Evolutionary conservation across 1,139 yeast species (phyloP).

Genomic region (Kodamaea derodonti): DNA sequence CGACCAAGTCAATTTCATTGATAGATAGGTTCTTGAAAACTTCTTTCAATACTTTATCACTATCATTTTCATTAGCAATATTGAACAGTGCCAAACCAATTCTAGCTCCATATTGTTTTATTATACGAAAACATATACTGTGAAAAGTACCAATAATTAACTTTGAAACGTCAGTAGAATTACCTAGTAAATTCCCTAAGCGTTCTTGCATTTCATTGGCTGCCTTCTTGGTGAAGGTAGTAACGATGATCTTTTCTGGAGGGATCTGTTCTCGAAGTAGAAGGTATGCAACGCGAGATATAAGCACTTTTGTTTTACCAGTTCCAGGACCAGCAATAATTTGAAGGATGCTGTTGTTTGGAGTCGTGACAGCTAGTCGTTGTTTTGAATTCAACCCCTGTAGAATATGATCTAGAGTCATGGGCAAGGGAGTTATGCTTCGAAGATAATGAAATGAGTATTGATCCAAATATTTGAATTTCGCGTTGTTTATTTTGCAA

Average conservation of each 20-base stretch:
- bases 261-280: conserved; percentile 45
- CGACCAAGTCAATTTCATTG: conserved; percentile 12
- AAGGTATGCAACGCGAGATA: conserved; percentile 73
- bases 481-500: no score
- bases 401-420: background rate
- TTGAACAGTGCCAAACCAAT: conserved; percentile 48
- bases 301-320: conserved; percentile 79
- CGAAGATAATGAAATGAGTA: no score
- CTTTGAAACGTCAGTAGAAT: conserved; percentile 33
- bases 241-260: conserved; percentile 67
- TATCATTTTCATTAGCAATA: conserved; percentile 69
- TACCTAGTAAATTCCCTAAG: conserved; percentile 36
- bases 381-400: conserved; percentile 56
- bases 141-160: conserved; percentile 85
- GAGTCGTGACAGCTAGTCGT: conserved; percentile 54
- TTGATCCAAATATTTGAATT: no score
- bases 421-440: no score
- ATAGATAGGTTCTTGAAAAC: conserved; percentile 31
- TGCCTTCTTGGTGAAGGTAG: conserved; percentile 90
- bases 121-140: conserved; percentile 63
- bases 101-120: conserved; percentile 52
- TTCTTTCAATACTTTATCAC: conserved; percentile 45
- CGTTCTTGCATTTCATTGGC: conserved; percentile 79
- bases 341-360: conserved; percentile 54
- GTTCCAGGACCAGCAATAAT: conserved; percentile 93